Evolutionary conservation across 163 green algal genomes (phyloP).

Genomic region (Chlorella variabilis): DNA sequence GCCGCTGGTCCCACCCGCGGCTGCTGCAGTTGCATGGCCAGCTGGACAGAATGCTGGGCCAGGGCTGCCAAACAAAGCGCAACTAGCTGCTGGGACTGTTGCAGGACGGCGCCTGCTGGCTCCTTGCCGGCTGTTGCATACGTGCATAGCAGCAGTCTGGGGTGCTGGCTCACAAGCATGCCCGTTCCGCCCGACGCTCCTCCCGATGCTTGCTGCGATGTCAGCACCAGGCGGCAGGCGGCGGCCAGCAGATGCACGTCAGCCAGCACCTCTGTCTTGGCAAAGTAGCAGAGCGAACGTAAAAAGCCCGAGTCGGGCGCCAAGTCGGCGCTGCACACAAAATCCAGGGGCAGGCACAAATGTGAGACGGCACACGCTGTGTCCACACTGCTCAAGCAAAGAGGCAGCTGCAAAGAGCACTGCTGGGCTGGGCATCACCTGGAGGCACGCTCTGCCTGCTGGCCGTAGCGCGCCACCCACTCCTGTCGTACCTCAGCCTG

Average conservation of each 20-base stretch:
- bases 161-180: not conserved
- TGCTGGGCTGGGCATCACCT: too few relatives aligned
- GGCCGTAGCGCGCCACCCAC: constrained; percentile 31
- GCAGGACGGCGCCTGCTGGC: not conserved
- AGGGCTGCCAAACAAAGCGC: constrained; percentile 4
- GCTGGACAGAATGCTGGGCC: not conserved
- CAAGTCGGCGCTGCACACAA: constrained; percentile 12
- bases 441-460: constrained; percentile 24
- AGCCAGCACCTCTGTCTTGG: not conserved
- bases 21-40: constrained; percentile 36
- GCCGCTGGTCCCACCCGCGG: constrained; percentile 1
- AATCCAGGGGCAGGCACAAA: too few relatives aligned
- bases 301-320: constrained; percentile 11
- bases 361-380: too few relatives aligned
- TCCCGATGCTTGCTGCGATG: not conserved
- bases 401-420: too few relatives aligned
- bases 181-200: not conserved
- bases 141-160: constrained; percentile 28
- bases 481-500: not conserved
- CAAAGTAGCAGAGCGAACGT: constrained; percentile 29
- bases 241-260: constrained; percentile 29
- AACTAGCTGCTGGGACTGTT: constrained; percentile 15
- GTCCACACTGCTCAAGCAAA: too few relatives aligned
- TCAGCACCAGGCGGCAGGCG: constrained; percentile 33
- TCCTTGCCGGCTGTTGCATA: not conserved